These are phyloP conservation scores for Exidia glandulosa DNA, from an alignment of 768 basidiomycete species.

Conservation along the genomic window DNA sequence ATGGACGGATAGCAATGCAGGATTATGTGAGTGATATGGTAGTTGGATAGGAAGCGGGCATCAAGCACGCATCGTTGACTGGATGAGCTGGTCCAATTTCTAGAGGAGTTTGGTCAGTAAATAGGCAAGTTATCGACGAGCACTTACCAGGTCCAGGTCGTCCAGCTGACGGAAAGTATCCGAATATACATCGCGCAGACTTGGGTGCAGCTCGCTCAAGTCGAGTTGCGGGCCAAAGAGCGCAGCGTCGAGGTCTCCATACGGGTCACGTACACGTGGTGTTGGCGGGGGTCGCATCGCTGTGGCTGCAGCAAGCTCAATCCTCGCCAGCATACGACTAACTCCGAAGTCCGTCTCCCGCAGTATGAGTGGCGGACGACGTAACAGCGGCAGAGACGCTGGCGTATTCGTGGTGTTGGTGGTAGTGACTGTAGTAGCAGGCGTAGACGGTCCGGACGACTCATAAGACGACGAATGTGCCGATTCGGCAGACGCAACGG, in stretches of 20 bases:
- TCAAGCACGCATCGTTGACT: not conserved
- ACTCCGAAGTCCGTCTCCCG: conserved; percentile 72
- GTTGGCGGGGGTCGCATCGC: conserved; percentile 24
- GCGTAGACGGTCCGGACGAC: conserved; percentile 7
- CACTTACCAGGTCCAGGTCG: conserved; percentile 63
- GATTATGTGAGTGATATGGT: too few species aligned
- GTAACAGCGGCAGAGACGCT: conserved; percentile 37
- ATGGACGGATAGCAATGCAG: too few species aligned
- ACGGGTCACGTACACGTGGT: conserved; percentile 37
- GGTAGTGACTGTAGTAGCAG: conserved; percentile 8
- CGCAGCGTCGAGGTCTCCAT: conserved; percentile 43
- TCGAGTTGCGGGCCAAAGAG: conserved; percentile 60
- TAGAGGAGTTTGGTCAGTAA: not conserved
- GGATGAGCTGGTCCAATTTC: not conserved
- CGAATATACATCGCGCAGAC: conserved; percentile 59
- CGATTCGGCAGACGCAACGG: conserved; percentile 66
- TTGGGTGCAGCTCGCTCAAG: conserved; percentile 54
- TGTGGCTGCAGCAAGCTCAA: conserved; percentile 49
- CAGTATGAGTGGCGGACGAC: conserved; percentile 15
- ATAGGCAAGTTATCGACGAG: not conserved
- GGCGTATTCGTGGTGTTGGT: conserved; percentile 31
- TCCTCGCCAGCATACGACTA: conserved; percentile 76
- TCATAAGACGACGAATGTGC: conserved; percentile 7
- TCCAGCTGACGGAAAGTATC: conserved; percentile 62
- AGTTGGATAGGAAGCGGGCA: too few species aligned